These are phyloP conservation scores for Selaginella tamariscina DNA, from an alignment of 75 land plant species.

Conservation along the genomic window DNA sequence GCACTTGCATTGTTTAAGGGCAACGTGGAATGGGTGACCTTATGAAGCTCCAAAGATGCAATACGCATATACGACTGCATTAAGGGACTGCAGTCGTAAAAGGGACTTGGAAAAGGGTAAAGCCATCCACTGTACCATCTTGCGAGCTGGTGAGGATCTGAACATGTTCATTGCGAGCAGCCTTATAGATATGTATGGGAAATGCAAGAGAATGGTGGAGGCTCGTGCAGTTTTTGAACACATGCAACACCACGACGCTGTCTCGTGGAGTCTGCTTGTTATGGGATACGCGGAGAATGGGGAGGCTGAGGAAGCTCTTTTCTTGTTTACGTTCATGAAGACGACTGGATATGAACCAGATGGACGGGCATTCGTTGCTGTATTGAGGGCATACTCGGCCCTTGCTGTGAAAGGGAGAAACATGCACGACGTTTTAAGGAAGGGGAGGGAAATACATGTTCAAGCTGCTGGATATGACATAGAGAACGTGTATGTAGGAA, in stretches of 20 bases:
- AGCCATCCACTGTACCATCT: not conserved
- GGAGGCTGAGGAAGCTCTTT: not conserved
- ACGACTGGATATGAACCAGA: not conserved
- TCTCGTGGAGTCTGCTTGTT: not conserved
- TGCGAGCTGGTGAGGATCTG: not conserved
- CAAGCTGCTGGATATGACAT: not conserved
- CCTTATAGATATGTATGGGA: too few relatives aligned
- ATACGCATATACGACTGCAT: too few relatives aligned
- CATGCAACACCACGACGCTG: not conserved
- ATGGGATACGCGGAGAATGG: not conserved
- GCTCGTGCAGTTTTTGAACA: not conserved
- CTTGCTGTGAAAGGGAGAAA: not conserved
- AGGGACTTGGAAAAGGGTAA: not conserved
- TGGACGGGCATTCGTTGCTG: not conserved
- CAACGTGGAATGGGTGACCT: too few relatives aligned
- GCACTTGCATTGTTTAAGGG: too few relatives aligned
- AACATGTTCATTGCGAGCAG: not conserved
- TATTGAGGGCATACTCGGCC: not conserved
- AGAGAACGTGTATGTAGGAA: conserved; percentile 11
- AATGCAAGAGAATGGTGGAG: not conserved
- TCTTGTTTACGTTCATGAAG: not conserved
- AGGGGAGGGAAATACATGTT: conserved; percentile 17
- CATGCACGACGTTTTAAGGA: not conserved
- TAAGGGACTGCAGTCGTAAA: not conserved
- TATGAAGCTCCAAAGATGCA: not conserved